phyloP scores from a whole-genome alignment of 164 flowering plant species.

The Paratinospora sagittata region DNA sequence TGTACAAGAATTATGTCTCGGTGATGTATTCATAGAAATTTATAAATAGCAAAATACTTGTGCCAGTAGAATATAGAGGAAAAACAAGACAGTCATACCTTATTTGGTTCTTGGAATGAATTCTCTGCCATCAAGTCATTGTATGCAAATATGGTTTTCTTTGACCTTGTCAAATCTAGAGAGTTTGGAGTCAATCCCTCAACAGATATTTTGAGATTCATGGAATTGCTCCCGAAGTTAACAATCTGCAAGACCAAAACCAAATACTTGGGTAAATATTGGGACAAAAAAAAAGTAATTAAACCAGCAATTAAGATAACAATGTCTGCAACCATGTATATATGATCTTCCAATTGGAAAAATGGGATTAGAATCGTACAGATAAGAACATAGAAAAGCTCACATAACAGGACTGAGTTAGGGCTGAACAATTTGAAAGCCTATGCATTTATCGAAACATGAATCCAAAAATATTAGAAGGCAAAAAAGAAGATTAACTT shows the following conservation, averaged over 20 bases:
- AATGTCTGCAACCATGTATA: not conserved
- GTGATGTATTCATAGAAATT: not conserved
- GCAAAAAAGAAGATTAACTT: no score
- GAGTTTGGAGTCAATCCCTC: slow-evolving; percentile 44
- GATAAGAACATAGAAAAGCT: no score
- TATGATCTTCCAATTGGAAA: not conserved
- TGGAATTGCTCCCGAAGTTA: slow-evolving; percentile 53
- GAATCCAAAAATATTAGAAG: no score
- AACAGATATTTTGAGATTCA: slow-evolving; percentile 46
- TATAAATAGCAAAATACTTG: not conserved
- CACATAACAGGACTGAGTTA: no score
- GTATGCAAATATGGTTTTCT: slow-evolving; percentile 52
- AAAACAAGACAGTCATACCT: slow-evolving; percentile 34
- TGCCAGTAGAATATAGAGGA: not conserved
- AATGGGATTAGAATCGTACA: not conserved
- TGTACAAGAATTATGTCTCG: not conserved
- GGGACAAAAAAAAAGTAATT: not conserved
- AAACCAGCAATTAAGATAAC: not conserved
- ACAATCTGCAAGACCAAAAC: slow-evolving; percentile 48
- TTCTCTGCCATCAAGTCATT: slow-evolving; percentile 74
- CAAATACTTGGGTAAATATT: not conserved
- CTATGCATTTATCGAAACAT: no score
- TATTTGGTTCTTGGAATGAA: slow-evolving; percentile 57
- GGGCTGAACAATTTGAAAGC: no score
- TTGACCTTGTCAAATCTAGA: slow-evolving; percentile 31